A percentile compares a stretch with the other conserved stretches of the same genome.
These are phyloP conservation scores for Tricholoma terreum DNA, from an alignment of 768 basidiomycete species.

Conservation along the genomic window DNA sequence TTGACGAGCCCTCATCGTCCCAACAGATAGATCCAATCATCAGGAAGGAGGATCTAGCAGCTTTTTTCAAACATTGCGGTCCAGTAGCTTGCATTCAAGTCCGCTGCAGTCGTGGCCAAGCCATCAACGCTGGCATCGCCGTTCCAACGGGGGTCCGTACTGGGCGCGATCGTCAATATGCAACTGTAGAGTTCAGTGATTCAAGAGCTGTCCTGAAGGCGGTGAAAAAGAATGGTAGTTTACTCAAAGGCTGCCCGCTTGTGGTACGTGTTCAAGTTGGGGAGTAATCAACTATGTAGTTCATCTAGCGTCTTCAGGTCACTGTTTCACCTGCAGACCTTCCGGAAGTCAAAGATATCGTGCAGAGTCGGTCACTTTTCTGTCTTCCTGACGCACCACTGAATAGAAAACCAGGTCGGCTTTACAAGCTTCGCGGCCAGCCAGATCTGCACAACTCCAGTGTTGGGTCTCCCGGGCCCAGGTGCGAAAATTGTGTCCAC, in stretches of 20 bases:
- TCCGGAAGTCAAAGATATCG: conserved; percentile 36
- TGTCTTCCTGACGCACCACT: not conserved
- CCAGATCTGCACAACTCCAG: not conserved
- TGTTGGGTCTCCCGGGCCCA: not conserved
- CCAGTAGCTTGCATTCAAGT: conserved; percentile 29
- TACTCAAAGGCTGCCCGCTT: conserved; percentile 36
- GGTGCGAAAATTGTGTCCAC: not conserved
- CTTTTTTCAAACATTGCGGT: conserved; percentile 37
- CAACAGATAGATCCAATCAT: conserved; percentile 34
- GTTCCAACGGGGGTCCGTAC: conserved; percentile 19
- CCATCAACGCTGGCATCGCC: conserved; percentile 23
- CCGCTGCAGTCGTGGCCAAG: conserved; percentile 43
- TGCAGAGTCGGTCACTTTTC: conserved; percentile 19
- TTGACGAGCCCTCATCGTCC: not conserved
- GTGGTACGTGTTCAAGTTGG: conserved; percentile 32
- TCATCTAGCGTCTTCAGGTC: conserved; percentile 26
- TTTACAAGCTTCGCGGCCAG: conserved; percentile 6
- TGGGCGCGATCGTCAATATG: conserved; percentile 45
- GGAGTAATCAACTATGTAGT: not conserved
- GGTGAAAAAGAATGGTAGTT: conserved; percentile 33
- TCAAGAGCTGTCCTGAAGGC: conserved; percentile 38
- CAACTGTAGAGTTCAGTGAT: conserved; percentile 44
- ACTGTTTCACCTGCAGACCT: conserved; percentile 34
- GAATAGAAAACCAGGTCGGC: conserved; percentile 6
- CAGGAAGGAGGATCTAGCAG: conserved; percentile 28